These are phyloP conservation scores for Sarocladiaceae sp. DNA, from an alignment of 2,329 filamentous ascomycete genomes.

Conservation along the genomic window DNA sequence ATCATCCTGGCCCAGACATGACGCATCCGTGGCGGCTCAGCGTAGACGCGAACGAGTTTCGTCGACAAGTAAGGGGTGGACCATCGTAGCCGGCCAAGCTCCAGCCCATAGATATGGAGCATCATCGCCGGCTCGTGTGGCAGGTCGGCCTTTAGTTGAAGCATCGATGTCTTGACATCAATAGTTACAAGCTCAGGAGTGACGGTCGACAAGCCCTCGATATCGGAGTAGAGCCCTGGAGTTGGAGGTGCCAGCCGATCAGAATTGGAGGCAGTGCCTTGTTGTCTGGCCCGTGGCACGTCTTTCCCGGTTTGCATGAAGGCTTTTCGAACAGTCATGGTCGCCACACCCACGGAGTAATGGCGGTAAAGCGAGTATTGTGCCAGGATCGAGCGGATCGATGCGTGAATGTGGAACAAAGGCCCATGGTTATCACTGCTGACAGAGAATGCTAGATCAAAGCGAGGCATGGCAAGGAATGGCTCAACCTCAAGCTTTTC, in stretches of 20 bases:
- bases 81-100: constrained; percentile 83
- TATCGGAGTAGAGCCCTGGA: constrained; percentile 18
- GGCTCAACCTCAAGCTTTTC: constrained; percentile 82
- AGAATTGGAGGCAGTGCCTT: constrained; percentile 21
- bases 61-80: constrained; percentile 75
- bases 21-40: constrained; percentile 78
- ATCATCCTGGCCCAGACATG: constrained; percentile 82
- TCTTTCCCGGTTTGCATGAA: constrained; percentile 54
- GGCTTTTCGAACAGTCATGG: constrained; percentile 67
- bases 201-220: constrained; percentile 27
- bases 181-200: constrained; percentile 68
- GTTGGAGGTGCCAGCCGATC: constrained; percentile 35
- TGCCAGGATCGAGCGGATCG: constrained; percentile 71
- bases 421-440: constrained; percentile 82
- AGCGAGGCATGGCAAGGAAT: constrained; percentile 79
- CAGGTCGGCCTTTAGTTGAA: constrained; percentile 87
- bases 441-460: constrained; percentile 83
- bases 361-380: constrained; percentile 94
- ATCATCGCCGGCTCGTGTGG: constrained; percentile 87
- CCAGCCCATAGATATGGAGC: constrained; percentile 80
- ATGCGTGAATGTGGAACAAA: constrained; percentile 80
- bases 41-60: constrained; percentile 78
- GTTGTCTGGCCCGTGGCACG: constrained; percentile 26
- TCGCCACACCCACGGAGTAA: constrained; percentile 81
- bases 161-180: constrained; percentile 74